Evolutionary conservation across 306 rosid genomes (phyloP), one percentile per base, ranked within the genome.

Genomic region (Pyrus bretschneideri): DNA sequence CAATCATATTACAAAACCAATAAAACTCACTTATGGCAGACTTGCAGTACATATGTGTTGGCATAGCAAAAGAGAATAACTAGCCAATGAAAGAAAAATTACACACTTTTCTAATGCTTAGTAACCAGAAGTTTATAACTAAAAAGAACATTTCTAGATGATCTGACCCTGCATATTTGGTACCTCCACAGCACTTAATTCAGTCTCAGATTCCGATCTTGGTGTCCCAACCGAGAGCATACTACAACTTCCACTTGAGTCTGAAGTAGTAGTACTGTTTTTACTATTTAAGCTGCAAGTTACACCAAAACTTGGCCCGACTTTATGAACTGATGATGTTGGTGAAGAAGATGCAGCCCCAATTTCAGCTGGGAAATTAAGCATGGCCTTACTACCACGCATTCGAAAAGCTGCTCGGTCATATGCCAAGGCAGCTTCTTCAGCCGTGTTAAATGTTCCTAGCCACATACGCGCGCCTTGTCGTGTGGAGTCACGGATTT

Each of bases 401-500:
- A 93, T 89, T 58, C 62, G 73, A 67, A 93, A 93, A 61, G 98
- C 98, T 3, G 97, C 97, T 71, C 80, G 85, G 66, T 93, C 98
- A 42, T 93, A 93, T 61, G 97, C 97, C 87, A 91, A 42, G 71
- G 98, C 98, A 18, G 97, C 98, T 27, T 91, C 97, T 77, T 93
- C 98, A 1, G 98, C 98, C 0, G 98, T 93, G 42, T 75, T 83
- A 70, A 93, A 93, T 0, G 98, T 93, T 18, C 98, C 98, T 9
- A 93, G 92, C 98, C 98, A 93, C 17, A 91, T 42, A 29, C 98
- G 91, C 0, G 88, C 88, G 33, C 98, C 96, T 0, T 88, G 93
- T 4, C 96, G 83, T 0, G 90, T 58, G 1, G 98, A 89, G 86
- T 93, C 98, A 0, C 98, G 93, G 61, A 93, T 93, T 88, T 93